Base-by-base conservation (phyloP, 1,284 basidiomycete species). In the Rhodotorula glutinis region DNA sequence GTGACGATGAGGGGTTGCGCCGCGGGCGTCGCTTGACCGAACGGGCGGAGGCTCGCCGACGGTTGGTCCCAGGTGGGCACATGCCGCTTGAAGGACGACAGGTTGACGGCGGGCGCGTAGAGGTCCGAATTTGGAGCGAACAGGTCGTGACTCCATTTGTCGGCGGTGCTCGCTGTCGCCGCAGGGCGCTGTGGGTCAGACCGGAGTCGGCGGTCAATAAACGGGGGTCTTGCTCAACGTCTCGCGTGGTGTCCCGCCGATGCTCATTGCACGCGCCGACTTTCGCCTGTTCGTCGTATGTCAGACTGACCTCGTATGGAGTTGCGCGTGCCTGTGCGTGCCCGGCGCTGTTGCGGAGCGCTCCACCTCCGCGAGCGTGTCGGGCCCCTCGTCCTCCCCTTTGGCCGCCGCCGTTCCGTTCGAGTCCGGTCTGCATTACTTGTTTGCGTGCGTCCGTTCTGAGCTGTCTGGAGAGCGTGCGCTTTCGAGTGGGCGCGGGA, bases 71-170 rank as follows among this genome's bases (percentile, higher is more conserved):
- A 53, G 19, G 25, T 40, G 38, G 44, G 59, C 3, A n/a, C 43
- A 29, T 49, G 30, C 16, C 47, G 46, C 14, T 40, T 23, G 23
- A 64, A 14, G 10, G 52, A 51, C 1, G 33, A 8, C 1, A 54
- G 4, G 62, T 71, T 69, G 52, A 72, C 5, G 5, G 56, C 11
- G 21, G 70, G 70, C 16, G 4, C 16, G 65, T 72, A 72, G 14
- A 69, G 57, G 56, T 57, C 27, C 2, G 67, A 69, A 14, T 25
- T 33, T 8, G 29, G 13, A 9, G 57, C 62, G 23, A 72, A 72
- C 2, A 72, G 62, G 57, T 72, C 70, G 56, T 72, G 67, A 44
- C 54, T 41, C 70, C 70, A 72, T 27, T 70, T 66, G 14, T 55
- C 66, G 29, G 59, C 38, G 11, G 25, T 4, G 27, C 49, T 16